Conservation (phyloP, 306 rosid genomes). For the Sechiopsis laciniata region DNA sequence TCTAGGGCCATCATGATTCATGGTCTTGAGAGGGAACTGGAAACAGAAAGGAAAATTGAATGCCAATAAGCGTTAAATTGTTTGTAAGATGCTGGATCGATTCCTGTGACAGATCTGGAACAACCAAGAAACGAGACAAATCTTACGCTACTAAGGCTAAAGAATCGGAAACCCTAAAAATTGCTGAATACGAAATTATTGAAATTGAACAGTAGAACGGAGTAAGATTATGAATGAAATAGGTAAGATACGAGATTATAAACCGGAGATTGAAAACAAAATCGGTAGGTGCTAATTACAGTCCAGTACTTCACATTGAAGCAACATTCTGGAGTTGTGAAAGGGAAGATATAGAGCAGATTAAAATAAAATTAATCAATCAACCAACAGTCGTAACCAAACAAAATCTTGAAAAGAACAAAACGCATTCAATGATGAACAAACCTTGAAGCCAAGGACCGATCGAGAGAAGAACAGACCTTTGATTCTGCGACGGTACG, state of each 20-base stretch:
- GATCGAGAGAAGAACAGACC: background rate
- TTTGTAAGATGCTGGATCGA: background rate
- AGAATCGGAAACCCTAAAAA: too few relatives aligned
- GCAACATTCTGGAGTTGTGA: background rate
- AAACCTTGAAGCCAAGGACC: background rate
- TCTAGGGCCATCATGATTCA: conserved; percentile 1
- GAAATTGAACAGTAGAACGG: background rate
- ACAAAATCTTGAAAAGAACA: background rate
- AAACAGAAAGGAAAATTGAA: background rate
- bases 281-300: background rate
- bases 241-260: background rate
- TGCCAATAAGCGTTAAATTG: background rate
- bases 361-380: background rate
- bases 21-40: background rate
- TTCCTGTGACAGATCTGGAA: background rate
- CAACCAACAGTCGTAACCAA: background rate
- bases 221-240: background rate
- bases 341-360: background rate
- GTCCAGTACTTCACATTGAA: background rate
- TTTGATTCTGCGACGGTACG: too few relatives aligned
- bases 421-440: background rate
- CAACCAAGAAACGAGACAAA: background rate
- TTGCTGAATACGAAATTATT: too few relatives aligned
- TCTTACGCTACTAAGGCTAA: too few relatives aligned
- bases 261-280: background rate